Percentiles rank a stretch among this genome's conserved stretches.
Conservation (phyloP, 2,329 filamentous ascomycete species). For the Didymella arachidicola region DNA sequence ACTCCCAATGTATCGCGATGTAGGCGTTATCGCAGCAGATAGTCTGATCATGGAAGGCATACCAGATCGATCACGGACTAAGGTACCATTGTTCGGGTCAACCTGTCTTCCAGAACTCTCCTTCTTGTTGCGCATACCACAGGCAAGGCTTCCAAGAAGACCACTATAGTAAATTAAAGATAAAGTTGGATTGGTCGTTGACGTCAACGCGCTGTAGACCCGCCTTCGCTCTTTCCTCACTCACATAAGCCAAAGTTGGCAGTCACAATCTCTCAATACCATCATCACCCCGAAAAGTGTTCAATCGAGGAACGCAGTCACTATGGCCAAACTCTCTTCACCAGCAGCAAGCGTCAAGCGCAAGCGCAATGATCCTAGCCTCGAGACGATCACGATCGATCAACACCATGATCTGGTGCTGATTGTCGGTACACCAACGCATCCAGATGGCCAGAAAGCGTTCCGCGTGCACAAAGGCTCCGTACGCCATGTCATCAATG, state of each 20-base stretch:
- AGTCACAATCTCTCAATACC: not conserved
- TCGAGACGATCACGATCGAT: not conserved
- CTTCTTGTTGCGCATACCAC: no score
- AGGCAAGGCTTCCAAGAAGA: no score
- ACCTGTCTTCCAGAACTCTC: no score
- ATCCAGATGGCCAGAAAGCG: not conserved
- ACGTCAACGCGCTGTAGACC: not conserved
- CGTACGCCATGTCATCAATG: not conserved
- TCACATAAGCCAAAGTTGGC: not conserved
- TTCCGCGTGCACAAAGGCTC: not conserved
- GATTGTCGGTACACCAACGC: not conserved
- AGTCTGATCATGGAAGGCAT: no score
- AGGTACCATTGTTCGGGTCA: no score
- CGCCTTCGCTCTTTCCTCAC: not conserved
- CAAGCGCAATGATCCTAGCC: not conserved
- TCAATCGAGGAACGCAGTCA: not conserved
- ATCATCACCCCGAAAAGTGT: not conserved
- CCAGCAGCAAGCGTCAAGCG: not conserved
- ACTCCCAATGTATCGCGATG: no score
- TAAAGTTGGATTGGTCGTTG: not conserved
- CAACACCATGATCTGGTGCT: not conserved
- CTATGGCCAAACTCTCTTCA: not conserved
- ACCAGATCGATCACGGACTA: no score
- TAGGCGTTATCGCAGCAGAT: no score
- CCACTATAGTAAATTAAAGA: not conserved